Base-by-base conservation (phyloP, 1,284 basidiomycete species). In the Meira miltonrushii region DNA sequence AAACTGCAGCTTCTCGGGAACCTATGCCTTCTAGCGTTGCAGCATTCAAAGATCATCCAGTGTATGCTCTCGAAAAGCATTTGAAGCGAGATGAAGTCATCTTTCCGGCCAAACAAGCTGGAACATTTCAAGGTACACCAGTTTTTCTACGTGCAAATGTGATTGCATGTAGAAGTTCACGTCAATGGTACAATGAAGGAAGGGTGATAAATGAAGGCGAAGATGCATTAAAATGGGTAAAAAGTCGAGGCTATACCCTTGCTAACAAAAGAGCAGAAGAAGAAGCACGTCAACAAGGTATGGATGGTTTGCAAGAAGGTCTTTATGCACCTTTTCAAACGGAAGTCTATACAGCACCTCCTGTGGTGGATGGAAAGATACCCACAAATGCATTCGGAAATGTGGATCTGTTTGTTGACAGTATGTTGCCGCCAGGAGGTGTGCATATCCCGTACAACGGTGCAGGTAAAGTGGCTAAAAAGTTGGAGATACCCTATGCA, bases 351-450 rank as follows among this genome's bases (percentile, higher is more conserved):
- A 87, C 92, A 7, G 84, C 86, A 25, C 74, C 74, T 12, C 89
- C 93, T 1, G 85, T 98, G 39, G 79, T 87, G 51, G 84, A 96
- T 89, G 94, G 95, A 19, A 86, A 85, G 75, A 85, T 98, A 40
- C 92, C 92, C 4, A 93, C 89, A 79, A 99, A 99, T 71, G 85
- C 88, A 62, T 99, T 95, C 77, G 95, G 95, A 19, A 97, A 97
- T 77, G 89, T 99, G 64, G 94, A 99, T 80, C 81, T 99, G 28
- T 98, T 95, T 78, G 89, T 90, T 5, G 88, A 91, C 23, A 87
- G 88, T 1, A 98, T 99, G 94, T 83, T 98, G 23, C 95, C 95
- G 0, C 81, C 80, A 54, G 94, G 94, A 13, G 91, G 86, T 2
- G 87, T 83, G 0, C 90, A 97, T 80, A 81, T 98, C 39, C 89